Conservation (phyloP, 169 alveolate species). For the Plasmodium coatneyi region DNA sequence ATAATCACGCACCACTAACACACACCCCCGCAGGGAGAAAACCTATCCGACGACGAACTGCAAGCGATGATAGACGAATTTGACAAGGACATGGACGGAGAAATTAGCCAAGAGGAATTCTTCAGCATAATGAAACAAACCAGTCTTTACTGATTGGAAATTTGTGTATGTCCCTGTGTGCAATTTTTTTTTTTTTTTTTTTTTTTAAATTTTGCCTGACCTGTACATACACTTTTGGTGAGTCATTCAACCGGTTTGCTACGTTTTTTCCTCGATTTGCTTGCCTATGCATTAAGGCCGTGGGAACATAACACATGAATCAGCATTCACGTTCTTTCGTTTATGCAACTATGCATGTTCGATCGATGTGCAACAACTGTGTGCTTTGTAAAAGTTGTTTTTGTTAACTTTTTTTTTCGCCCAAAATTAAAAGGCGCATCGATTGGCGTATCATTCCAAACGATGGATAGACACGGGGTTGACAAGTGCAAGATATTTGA, state of each 20-base stretch:
- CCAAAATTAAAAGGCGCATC: background rate
- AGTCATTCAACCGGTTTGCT: background rate
- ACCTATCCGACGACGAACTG: constrained; percentile 96
- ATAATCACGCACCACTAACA: background rate
- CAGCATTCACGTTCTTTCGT: background rate
- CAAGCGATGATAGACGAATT: constrained; percentile 98
- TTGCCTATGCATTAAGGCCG: background rate
- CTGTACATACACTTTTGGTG: constrained; percentile 31
- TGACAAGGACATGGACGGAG: constrained; percentile 98
- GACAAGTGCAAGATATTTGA: constrained; percentile 27
- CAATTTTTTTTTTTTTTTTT: constrained; percentile 22
- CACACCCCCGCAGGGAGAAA: constrained; percentile 90
- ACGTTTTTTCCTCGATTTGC: background rate
- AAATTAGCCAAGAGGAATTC: constrained; percentile 94
- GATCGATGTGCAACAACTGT: background rate
- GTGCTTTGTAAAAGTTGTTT: constrained; percentile 2
- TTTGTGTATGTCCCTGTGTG: background rate
- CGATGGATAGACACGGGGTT: background rate
- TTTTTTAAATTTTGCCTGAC: constrained; percentile 20
- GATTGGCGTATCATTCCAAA: constrained; percentile 3
- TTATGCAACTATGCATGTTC: background rate
- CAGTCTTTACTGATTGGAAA: constrained; percentile 85
- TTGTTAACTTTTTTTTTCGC: background rate
- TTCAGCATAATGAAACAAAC: constrained; percentile 97
- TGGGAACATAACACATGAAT: background rate